Conservation (phyloP, 2,329 filamentous ascomycete species). For the Botrytis fragariae region DNA sequence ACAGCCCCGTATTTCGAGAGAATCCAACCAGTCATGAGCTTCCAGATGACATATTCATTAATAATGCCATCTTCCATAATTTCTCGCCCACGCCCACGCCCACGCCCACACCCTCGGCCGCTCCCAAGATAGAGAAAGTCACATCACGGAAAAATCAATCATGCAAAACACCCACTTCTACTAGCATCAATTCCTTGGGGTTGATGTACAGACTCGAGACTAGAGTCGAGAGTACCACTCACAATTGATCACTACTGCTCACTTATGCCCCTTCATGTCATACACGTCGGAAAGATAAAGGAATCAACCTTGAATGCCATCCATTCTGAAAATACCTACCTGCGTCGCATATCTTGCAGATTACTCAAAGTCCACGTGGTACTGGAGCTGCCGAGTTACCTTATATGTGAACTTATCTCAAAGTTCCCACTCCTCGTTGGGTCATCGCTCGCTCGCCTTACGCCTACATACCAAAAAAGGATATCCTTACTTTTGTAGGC, state of each 20-base stretch:
- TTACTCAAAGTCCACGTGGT: neutral
- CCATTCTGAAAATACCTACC: neutral
- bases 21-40: neutral
- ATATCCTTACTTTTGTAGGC: constrained; percentile 8
- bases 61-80: neutral
- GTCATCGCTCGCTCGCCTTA: constrained; percentile 10
- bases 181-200: neutral
- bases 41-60: neutral
- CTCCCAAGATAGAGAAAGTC: neutral
- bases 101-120: no score
- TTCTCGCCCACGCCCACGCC: neutral
- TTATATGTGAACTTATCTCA: neutral
- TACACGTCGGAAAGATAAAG: neutral
- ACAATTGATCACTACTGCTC: neutral
- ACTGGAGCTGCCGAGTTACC: neutral
- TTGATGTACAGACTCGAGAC: neutral
- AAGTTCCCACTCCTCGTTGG: constrained; percentile 8
- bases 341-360: neutral
- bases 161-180: neutral
- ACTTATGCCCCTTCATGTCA: neutral
- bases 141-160: neutral
- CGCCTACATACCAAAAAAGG: constrained; percentile 14
- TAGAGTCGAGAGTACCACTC: neutral
- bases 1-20: neutral
- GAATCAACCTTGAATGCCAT: neutral